These are phyloP conservation scores for Scedosporium dehoogii DNA, from an alignment of 2,329 filamentous ascomycete species.

Conservation along the genomic window DNA sequence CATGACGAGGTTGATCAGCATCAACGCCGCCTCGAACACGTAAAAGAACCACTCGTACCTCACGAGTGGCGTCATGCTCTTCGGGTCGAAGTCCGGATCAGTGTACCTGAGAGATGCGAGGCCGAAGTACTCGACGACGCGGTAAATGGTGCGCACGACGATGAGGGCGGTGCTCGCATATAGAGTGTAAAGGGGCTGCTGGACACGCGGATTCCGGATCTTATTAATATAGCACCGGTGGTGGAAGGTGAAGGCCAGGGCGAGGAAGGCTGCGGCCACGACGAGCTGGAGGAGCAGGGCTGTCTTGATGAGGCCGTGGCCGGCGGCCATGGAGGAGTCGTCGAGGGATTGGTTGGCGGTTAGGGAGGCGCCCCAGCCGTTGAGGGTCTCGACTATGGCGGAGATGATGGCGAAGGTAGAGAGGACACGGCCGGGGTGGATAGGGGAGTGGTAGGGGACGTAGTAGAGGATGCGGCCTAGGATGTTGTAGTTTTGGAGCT, in stretches of 20 bases:
- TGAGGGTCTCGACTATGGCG: slow-evolving; percentile 25
- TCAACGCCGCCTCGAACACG: slow-evolving; percentile 43
- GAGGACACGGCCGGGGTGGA: slow-evolving; percentile 34
- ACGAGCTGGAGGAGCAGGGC: slow-evolving; percentile 44
- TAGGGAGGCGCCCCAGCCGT: slow-evolving; percentile 35
- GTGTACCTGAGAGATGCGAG: slow-evolving; percentile 29
- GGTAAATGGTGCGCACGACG: slow-evolving; percentile 43
- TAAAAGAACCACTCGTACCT: slow-evolving; percentile 51
- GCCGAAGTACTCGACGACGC: slow-evolving; percentile 49
- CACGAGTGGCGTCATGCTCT: slow-evolving; percentile 31
- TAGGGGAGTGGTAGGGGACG: slow-evolving; percentile 47
- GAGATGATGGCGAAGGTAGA: slow-evolving; percentile 37
- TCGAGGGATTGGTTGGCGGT: slow-evolving; percentile 33
- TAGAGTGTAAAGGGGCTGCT: slow-evolving; percentile 32
- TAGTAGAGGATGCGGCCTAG: slow-evolving; percentile 51
- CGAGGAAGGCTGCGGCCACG: slow-evolving; percentile 38
- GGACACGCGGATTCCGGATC: slow-evolving; percentile 22
- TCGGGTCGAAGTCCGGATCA: slow-evolving; percentile 25
- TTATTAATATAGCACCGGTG: slow-evolving; percentile 27
- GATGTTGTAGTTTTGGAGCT: slow-evolving; percentile 52
- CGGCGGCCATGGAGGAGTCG: slow-evolving; percentile 25
- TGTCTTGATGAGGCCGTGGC: slow-evolving; percentile 37
- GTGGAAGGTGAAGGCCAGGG: slow-evolving; percentile 39
- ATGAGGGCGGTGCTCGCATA: slow-evolving; percentile 41
- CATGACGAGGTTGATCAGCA: slow-evolving; percentile 39